These are phyloP conservation scores for Alternaria longipes DNA, from an alignment of 2,329 filamentous ascomycete species.

Conservation along the genomic window DNA sequence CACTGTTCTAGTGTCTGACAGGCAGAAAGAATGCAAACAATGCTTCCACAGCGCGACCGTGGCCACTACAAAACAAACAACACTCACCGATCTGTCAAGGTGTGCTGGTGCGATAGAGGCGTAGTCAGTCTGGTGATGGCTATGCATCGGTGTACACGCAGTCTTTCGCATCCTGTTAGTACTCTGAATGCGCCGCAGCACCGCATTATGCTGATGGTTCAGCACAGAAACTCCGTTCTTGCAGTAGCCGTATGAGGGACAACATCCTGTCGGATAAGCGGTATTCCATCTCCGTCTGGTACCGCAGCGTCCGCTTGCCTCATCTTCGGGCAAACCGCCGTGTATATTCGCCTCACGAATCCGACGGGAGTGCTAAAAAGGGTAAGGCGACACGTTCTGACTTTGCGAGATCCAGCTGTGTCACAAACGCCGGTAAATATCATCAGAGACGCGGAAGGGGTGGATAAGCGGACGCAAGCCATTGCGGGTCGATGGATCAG, in stretches of 20 bases:
- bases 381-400: conserved; percentile 9
- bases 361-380: neutral
- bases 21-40: conserved; percentile 20
- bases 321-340: conserved; percentile 12
- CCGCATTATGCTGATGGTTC: conserved; percentile 26
- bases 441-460: conserved; percentile 16
- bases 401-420: conserved; percentile 11
- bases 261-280: conserved; percentile 28
- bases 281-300: conserved; percentile 22
- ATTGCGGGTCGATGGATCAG: conserved; percentile 23
- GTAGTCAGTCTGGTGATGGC: conserved; percentile 17
- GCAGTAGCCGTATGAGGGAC: conserved; percentile 33
- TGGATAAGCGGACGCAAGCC: conserved; percentile 30
- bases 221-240: conserved; percentile 35
- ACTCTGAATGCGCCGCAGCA: conserved; percentile 27
- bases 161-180: conserved; percentile 32
- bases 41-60: conserved; percentile 7
- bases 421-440: conserved; percentile 24
- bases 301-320: conserved; percentile 32
- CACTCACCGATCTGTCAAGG: conserved; percentile 26
- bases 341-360: conserved; percentile 5
- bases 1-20: conserved; percentile 22
- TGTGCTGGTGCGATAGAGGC: conserved; percentile 17
- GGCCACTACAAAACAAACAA: conserved; percentile 12
- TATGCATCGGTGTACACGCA: conserved; percentile 23